Evolutionary conservation across 148 eudicot genomes (phyloP), one percentile per base, ranked within the genome.

Genomic region (Oxyria digyna): DNA sequence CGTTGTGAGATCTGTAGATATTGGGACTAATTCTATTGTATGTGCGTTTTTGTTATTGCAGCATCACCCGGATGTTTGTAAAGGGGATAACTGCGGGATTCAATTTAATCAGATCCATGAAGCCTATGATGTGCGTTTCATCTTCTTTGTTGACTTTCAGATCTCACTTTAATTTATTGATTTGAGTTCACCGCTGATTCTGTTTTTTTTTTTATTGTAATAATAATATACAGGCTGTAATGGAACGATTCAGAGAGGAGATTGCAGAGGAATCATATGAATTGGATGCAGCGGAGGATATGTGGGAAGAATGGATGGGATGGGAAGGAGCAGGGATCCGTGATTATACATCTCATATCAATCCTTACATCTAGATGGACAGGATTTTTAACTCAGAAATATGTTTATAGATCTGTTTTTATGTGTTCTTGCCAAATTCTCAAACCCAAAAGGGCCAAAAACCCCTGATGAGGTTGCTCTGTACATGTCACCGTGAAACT

Each of bases 1-100:
- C 1, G 1, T 46, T 55, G 15, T 20, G 1, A 31, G 35, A 41
- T 18, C 46, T 42, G 27, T 5, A 8, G 69, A n/a, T 23, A 1
- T 4, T 18, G 23, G 4, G 43, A 26, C 31, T 68, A 4, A 43
- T 41, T 68, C 27, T 23, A 1, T 10, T 6, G 24, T 9, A 15
- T 13, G 46, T n/a, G n/a, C n/a, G n/a, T n/a, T n/a, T n/a, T n/a
- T n/a, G n/a, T n/a, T n/a, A n/a, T n/a, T n/a, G n/a, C 86, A 94
- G 98, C 90, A 86, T 85, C 97, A 94, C 71, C 98, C 98, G 17
- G 98, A 93, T 71, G 96, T 90, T 0, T 93, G 96, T 77, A 87
- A 79, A 78, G 95, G 76, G 73, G 83, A 75, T 71, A 75, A 93
- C 46, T 82, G 88, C 52, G 84, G 76, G 18, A 79, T 82, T 45